Evolutionary conservation across 176 grass and related monocot genomes (phyloP).

Genomic region (Bromus sterilis): DNA sequence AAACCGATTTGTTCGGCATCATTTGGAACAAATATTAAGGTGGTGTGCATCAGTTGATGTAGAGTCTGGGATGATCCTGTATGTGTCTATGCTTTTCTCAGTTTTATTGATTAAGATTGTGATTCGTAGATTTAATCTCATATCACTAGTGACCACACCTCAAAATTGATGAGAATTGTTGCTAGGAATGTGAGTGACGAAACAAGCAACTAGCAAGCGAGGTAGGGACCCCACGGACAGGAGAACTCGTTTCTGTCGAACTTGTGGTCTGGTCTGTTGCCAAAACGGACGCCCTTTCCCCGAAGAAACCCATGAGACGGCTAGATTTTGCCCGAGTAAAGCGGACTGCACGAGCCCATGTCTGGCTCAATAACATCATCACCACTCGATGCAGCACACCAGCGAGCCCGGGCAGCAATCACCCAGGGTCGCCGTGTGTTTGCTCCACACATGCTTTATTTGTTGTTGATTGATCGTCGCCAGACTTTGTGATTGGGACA

Average conservation of each 20-base stretch:
- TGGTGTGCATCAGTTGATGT: background rate
- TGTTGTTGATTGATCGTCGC: background rate
- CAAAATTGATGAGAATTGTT: background rate
- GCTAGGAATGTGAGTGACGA: background rate
- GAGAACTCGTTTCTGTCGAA: background rate
- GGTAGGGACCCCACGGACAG: background rate
- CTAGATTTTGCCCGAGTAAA: background rate
- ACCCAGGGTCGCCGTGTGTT: background rate
- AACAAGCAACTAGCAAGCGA: background rate
- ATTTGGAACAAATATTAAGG: background rate
- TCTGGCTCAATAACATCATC: background rate
- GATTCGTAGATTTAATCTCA: background rate
- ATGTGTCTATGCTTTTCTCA: background rate
- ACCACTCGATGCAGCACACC: background rate
- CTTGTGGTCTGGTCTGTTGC: background rate
- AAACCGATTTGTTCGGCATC: background rate
- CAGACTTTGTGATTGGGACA: background rate
- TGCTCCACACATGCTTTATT: background rate
- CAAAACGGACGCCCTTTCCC: background rate
- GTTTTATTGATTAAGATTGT: background rate
- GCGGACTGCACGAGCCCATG: background rate
- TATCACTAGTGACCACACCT: background rate
- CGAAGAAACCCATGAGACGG: background rate
- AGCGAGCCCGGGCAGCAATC: background rate
- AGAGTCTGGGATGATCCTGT: background rate